Base-by-base conservation (phyloP, 2,329 filamentous ascomycete species). In the Phoma herbarum region DNA sequence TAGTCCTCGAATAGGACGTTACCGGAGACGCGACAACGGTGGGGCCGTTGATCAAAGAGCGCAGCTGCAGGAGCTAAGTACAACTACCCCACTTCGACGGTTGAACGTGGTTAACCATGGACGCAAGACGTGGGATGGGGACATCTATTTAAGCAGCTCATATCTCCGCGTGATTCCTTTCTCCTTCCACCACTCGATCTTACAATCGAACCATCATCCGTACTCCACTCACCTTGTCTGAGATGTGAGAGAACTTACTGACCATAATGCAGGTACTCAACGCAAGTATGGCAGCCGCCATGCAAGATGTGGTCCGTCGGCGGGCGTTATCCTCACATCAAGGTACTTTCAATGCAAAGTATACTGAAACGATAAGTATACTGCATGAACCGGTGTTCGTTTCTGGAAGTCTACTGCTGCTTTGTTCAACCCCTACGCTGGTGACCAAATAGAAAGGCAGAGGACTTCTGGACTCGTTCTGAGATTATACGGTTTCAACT, bases 401-500 rank as follows among this genome's bases (percentile, higher is more conserved):
- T 67, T 70, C 64, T 54, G 64, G 61, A 45, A 45, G 49, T 39
- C 45, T 22, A 46, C 45, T 46, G 39, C 58, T 50, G 57, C 49
- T 26, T 47, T 47, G 23, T 20, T 44, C 25, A 39, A 26, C 11
- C 33, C 39, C 57, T 28, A 33, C 16, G 43, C 28, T 33, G 51
- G 42, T 56, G 52, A 18, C 33, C 16, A 31, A 39, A 51, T 44
- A 23, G 50, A 45, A 51, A 33, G 42, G 46, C 25, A 41, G 50
- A 57, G 25, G 39, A 44, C 31, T 48, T 46, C 59, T 69, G 65
- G 70, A 69, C 72, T 80, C 79, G 82, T 81, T 84, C 86, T 92
- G 89, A 94, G 90, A 95, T 88, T 88, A 95, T 90, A 95, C 91
- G 91, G 92, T 89, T 83, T 84, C 82, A 92, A 94, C 91, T 94